Evolutionary conservation across 345 rosid genomes (phyloP).

Genomic region (Brassica nigra): DNA sequence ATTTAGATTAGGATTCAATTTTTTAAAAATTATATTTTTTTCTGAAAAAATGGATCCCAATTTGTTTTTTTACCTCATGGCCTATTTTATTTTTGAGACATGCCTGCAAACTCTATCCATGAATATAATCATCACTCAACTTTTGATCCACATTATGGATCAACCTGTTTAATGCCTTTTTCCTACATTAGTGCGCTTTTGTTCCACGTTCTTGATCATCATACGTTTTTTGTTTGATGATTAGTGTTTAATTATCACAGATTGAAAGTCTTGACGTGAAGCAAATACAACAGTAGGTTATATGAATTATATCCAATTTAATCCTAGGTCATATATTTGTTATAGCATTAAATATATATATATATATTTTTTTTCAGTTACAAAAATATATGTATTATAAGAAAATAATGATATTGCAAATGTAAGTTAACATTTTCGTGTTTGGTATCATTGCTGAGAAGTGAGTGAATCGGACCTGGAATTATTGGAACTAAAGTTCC

Average conservation of each 20-base stretch:
- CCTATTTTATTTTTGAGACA: background rate
- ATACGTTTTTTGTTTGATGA: background rate
- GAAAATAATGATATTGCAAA: background rate
- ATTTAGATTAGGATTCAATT: no score
- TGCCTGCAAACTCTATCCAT: background rate
- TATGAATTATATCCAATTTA: background rate
- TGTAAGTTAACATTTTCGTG: slow-evolving; percentile 11
- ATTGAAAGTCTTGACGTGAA: background rate
- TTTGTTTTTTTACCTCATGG: background rate
- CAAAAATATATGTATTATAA: background rate
- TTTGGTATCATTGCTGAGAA: slow-evolving; percentile 9
- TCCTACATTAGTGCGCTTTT: background rate
- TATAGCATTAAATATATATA: background rate
- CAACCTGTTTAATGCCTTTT: background rate
- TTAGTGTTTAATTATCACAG: background rate
- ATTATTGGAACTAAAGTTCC: slow-evolving; percentile 26
- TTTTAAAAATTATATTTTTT: no score
- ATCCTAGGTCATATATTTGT: background rate
- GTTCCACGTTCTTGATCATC: background rate
- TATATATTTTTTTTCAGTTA: no score
- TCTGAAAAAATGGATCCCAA: no score
- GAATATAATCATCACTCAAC: background rate
- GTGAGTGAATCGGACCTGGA: slow-evolving; percentile 13
- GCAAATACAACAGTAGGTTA: background rate
- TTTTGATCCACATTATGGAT: background rate